Base-by-base conservation (phyloP, 352 stramenopile species). In the Thalassiosira allenii region DNA sequence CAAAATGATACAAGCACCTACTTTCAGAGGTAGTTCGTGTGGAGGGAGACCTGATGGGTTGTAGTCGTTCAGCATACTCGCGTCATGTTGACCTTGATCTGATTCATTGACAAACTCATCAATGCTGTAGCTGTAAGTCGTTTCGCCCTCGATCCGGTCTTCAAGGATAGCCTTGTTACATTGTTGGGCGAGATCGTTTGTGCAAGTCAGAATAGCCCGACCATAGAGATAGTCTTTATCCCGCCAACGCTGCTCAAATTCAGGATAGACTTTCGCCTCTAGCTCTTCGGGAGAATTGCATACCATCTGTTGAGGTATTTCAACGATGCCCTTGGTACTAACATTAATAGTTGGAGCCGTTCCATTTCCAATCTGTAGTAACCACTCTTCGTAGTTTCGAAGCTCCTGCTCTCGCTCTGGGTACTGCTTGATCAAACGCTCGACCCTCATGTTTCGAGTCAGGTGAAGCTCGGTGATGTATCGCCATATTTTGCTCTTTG, bases 391-490 rank as follows among this genome's bases (percentile, higher is more conserved):
- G n/a, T n/a, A n/a, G n/a, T n/a, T n/a, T n/a, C n/a, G n/a, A n/a
- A n/a, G n/a, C n/a, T n/a, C n/a, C n/a, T n/a, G n/a, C n/a, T 23
- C n/a, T n/a, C n/a, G n/a, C n/a, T n/a, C n/a, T n/a, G n/a, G n/a
- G n/a, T n/a, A n/a, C n/a, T n/a, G n/a, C n/a, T 62, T 17, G 43
- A 54, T 65, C 5, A 66, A 61, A 25, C 41, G 33, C 49, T 67
- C 11, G 49, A 83, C 66, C 40, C 74, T 3, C 74, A 83, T 78
- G 43, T 78, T 83, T 33, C 29, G 14, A 49, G 22, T 54, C 3
- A 72, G 41, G 22, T 34, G 20, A 14, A 75, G 11, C n/a, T 29
- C 23, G 1, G 9, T 37, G 20, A 81, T 14, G 29, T 47, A 32
- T 33, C 3, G 20, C 73, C 53, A 80, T 20, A 74, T 2, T 0